Conservation (phyloP, 2,329 filamentous ascomycete species). For the Hymenoscyphus infarciens region DNA sequence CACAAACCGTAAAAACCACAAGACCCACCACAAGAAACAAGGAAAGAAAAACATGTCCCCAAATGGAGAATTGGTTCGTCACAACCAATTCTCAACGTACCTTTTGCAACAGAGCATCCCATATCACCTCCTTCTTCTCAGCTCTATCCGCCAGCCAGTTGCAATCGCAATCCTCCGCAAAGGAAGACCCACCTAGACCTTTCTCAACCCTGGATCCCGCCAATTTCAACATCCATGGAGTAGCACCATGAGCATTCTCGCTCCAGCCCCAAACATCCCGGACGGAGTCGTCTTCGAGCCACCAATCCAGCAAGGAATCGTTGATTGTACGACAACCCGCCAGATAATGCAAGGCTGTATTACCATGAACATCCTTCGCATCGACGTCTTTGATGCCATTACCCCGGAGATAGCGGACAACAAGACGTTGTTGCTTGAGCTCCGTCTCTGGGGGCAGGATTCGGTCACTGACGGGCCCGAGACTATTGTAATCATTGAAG, state of each 20-base stretch:
- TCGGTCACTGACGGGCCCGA: background rate
- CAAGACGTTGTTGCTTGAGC: constrained; percentile 6
- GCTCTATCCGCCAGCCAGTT: constrained; percentile 10
- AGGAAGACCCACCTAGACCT: background rate
- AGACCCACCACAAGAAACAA: background rate
- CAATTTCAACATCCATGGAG: constrained; percentile 11
- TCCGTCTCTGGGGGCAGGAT: background rate
- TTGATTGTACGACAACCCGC: constrained; percentile 18
- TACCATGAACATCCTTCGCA: constrained; percentile 21
- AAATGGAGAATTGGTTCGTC: background rate
- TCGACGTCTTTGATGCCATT: constrained; percentile 12
- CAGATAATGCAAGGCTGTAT: constrained; percentile 25
- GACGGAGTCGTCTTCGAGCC: constrained; percentile 7
- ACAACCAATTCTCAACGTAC: background rate
- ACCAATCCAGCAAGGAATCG: constrained; percentile 16
- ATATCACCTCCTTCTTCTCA: constrained; percentile 15
- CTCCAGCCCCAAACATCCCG: constrained; percentile 7
- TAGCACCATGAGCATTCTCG: constrained; percentile 13
- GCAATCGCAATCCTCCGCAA: constrained; percentile 11
- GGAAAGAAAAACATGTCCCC: background rate
- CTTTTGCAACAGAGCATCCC: constrained; percentile 12
- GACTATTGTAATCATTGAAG: constrained; percentile 12
- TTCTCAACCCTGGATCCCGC: background rate
- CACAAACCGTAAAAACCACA: background rate
- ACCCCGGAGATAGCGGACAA: constrained; percentile 19